These are phyloP conservation scores for Kalaharituber pfeilii DNA, from an alignment of 2,329 filamentous ascomycete species.

Conservation along the genomic window DNA sequence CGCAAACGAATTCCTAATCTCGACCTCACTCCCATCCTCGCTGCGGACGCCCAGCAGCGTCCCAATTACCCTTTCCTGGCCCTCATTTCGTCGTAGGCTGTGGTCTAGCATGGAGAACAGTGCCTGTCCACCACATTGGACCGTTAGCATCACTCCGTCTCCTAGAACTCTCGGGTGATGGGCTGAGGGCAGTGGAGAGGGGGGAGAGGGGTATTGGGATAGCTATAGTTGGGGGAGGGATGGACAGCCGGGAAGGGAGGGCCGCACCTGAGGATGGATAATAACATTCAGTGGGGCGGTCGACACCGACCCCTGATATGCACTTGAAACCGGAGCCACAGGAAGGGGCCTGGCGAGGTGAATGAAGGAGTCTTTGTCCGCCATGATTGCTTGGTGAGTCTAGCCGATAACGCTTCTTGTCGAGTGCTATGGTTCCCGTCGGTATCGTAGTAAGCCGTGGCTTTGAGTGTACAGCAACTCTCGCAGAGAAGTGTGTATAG, in stretches of 20 bases:
- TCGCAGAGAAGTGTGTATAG: too few species aligned
- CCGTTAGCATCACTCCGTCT: too few species aligned
- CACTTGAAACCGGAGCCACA: conserved; percentile 54
- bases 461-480: too few species aligned
- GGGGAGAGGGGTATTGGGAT: too few species aligned
- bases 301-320: conserved; percentile 51
- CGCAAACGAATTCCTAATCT: conserved; percentile 90
- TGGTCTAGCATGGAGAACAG: conserved; percentile 76
- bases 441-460: too few species aligned
- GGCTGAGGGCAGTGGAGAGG: too few species aligned
- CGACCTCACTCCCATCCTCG: conserved; percentile 92
- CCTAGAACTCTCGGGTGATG: neutral
- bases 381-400: too few species aligned
- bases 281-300: conserved; percentile 85
- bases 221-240: neutral
- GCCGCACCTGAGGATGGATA: conserved; percentile 78
- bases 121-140: conserved; percentile 32
- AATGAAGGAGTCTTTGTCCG: conserved; percentile 60
- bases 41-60: conserved; percentile 82
- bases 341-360: conserved; percentile 76
- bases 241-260: conserved; percentile 2
- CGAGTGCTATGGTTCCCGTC: too few species aligned
- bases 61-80: conserved; percentile 91
- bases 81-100: conserved; percentile 74
- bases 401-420: too few species aligned